Base-by-base conservation (phyloP, 345 rosid genomes). In the Anacardium occidentale region DNA sequence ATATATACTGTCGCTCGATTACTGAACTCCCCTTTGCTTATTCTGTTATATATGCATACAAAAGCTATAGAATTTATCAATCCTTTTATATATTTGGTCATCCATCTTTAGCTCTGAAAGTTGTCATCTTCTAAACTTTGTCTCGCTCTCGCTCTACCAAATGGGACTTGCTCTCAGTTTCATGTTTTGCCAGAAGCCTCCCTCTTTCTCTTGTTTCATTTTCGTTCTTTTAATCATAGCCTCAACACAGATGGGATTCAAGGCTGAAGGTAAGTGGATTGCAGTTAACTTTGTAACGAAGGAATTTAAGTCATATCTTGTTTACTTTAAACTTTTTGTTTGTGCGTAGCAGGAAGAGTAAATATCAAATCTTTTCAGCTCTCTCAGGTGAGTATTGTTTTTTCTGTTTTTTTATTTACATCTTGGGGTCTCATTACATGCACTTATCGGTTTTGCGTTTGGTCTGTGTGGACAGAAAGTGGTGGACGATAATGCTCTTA, bases 191-290 rank as follows among this genome's bases (percentile, higher is more conserved):
- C 50, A 24, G 25, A 70, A 66, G 54, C 57, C 61, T 37, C 14
- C 74, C 74, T 78, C 50, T 34, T 50, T 84, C 66, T 68, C 81
- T 72, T 64, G 75, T 64, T 81, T 79, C 45, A 76, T 85, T 32
- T 25, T 87, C 68, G 55, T 83, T 78, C 73, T 89, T 71, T 73
- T 86, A 64, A 77, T 85, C 82, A 76, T 84, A 50, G 80, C 77
- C 83, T 76, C 89, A 14, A 80, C 81, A 83, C 91, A 81, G 63
- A 61, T 81, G 68, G 80, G 84, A 77, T 80, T 68, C 76, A 76
- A 65, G 73, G 88, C 80, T 70, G 61, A 85, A 81, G 94, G 97
- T 86, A 91, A 83, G 53, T 61, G 77, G 58, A 79, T 80, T 7
- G 0, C 0, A 7, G 37, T 37, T 37, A 37, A 37, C 42, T 37